A percentile compares a stretch with the other conserved stretches of the same genome.
Conservation (phyloP, 352 stramenopile genomes). For the Globisporangium nodosum region DNA sequence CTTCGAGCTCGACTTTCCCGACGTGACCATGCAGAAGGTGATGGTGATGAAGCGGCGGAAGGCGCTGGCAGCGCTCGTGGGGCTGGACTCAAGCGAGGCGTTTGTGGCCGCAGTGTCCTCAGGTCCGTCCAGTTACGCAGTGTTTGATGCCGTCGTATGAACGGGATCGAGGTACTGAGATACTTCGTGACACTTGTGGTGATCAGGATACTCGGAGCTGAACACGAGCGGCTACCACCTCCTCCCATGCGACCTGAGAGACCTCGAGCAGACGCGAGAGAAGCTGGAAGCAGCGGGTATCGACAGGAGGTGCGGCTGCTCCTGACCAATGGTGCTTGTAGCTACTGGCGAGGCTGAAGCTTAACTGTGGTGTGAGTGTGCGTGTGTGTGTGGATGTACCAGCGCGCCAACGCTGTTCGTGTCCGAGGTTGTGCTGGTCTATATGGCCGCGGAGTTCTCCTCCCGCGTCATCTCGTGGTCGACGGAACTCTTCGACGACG, state of each 20-base stretch:
- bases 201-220: conserved; percentile 52
- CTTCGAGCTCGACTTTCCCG: conserved; percentile 81
- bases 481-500: conserved; percentile 55
- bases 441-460: conserved; percentile 86
- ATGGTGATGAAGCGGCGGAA: conserved; percentile 69
- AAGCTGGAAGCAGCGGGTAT: conserved; percentile 63
- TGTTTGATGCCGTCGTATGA: too few relatives aligned
- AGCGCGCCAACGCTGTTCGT: conserved; percentile 73
- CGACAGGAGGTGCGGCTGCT: conserved; percentile 24
- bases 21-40: conserved; percentile 79
- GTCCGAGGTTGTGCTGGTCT: conserved; percentile 90
- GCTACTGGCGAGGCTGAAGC: too few relatives aligned
- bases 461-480: conserved; percentile 71
- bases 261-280: conserved; percentile 37
- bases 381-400: background rate
- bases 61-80: conserved; percentile 39
- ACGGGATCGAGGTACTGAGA: background rate
- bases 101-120: conserved; percentile 52
- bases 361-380: background rate
- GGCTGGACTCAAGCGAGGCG: conserved; percentile 25
- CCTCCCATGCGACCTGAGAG: conserved; percentile 70
- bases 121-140: conserved; percentile 13
- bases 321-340: background rate
- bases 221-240: conserved; percentile 70
- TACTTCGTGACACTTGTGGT: background rate